phyloP scores from a whole-genome alignment of 306 rosid species.

The Chamaecrista fasciculata region DNA sequence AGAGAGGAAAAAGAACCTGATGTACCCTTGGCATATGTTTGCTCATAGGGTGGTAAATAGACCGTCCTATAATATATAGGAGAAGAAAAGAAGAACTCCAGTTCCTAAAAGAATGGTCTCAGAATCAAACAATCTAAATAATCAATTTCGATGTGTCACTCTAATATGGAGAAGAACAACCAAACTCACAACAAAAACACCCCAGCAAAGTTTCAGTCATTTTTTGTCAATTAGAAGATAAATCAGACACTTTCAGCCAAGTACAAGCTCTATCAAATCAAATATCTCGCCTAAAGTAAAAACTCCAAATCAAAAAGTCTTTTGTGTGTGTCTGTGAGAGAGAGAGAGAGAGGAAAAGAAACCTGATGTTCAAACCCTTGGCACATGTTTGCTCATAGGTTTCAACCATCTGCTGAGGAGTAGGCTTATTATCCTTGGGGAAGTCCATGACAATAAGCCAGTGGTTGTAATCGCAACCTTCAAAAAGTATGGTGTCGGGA shows the following conservation, averaged over 20 bases:
- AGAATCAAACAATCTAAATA: background rate
- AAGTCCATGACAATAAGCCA: constrained; percentile 78
- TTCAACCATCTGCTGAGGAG: constrained; percentile 59
- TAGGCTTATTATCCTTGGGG: constrained; percentile 47
- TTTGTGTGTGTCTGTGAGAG: background rate
- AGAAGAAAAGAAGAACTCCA: background rate
- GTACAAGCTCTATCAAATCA: background rate
- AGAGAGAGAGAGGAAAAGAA: background rate
- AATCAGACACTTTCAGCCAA: background rate
- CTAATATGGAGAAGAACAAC: background rate
- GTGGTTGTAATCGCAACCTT: constrained; percentile 87
- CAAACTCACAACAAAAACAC: background rate
- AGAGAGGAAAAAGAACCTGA: constrained; percentile 47
- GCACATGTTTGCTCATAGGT: constrained; percentile 73
- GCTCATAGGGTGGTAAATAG: constrained; percentile 60
- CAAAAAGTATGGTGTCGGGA: constrained; percentile 71
- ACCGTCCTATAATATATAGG: constrained; percentile 66
- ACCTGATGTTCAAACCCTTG: constrained; percentile 77
- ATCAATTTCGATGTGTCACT: background rate
- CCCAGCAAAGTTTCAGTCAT: background rate
- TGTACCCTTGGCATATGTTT: constrained; percentile 77
- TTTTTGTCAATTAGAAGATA: background rate
- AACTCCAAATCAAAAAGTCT: background rate
- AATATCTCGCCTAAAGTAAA: background rate
- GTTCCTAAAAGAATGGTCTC: background rate